Evolutionary conservation across 345 rosid genomes (phyloP).

Genomic region (Erysimum cheiranthoides): DNA sequence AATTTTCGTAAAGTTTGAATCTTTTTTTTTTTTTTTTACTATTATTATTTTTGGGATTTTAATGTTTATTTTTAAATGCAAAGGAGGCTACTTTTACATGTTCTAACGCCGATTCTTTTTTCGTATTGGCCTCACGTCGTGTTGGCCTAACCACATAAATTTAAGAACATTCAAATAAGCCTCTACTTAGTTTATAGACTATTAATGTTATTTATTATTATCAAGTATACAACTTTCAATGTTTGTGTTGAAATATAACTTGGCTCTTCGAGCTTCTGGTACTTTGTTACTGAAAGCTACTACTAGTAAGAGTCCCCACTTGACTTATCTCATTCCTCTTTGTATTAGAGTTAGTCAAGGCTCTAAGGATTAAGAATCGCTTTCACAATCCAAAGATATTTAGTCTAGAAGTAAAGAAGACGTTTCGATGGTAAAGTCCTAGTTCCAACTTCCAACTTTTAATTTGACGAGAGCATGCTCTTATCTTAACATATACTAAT

Average conservation of each 20-base stretch:
- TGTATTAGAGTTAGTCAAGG: slow-evolving; percentile 26
- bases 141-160: slow-evolving; percentile 53
- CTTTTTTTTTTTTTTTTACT: slow-evolving; percentile 37
- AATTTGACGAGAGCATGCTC: no score
- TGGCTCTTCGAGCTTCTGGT: slow-evolving; percentile 24
- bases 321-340: slow-evolving; percentile 7
- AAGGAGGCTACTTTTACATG: slow-evolving; percentile 50
- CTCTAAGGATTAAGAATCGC: neutral
- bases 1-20: slow-evolving; percentile 56
- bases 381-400: slow-evolving; percentile 25
- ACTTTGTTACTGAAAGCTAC: slow-evolving; percentile 31
- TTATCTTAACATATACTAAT: no score
- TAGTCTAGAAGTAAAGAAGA: slow-evolving; percentile 29
- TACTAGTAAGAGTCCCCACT: slow-evolving; percentile 28
- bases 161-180: slow-evolving; percentile 38
- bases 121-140: slow-evolving; percentile 42
- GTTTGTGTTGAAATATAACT: slow-evolving; percentile 2
- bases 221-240: neutral
- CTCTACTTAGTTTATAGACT: slow-evolving; percentile 33
- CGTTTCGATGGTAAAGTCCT: slow-evolving; percentile 12
- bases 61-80: slow-evolving; percentile 35
- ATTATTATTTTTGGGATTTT: slow-evolving; percentile 17
- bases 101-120: slow-evolving; percentile 56
- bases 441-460: slow-evolving; percentile 15
- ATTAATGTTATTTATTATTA: neutral